phyloP scores from a whole-genome alignment of 1,139 yeast genomes.

The Taiozyma sp. region DNA sequence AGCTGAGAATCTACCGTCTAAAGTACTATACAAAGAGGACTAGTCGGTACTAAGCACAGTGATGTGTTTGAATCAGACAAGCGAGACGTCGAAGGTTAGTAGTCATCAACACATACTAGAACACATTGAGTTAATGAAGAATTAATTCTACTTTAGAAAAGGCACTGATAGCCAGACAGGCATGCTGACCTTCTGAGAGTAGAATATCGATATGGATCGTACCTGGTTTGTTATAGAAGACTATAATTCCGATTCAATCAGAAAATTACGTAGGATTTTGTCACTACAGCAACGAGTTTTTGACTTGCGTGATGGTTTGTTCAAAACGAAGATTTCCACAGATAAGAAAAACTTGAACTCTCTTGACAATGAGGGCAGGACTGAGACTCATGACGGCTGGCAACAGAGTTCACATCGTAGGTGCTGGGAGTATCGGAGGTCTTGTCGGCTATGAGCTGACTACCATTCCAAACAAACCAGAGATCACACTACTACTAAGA shows the following conservation, averaged over 20 bases:
- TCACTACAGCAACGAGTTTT: not conserved
- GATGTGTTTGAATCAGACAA: too few species aligned
- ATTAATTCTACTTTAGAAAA: too few species aligned
- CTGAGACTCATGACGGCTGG: not conserved
- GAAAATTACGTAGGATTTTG: not conserved
- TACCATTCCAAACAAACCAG: conserved; percentile 12
- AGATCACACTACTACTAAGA: conserved; percentile 19
- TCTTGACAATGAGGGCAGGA: not conserved
- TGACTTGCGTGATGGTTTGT: not conserved
- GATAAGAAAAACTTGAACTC: not conserved
- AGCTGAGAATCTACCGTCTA: too few species aligned
- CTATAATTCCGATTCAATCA: not conserved
- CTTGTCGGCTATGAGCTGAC: conserved; percentile 21
- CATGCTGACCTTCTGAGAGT: too few species aligned
- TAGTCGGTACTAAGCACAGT: too few species aligned
- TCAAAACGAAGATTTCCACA: not conserved
- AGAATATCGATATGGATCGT: too few species aligned
- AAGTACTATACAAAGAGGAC: too few species aligned
- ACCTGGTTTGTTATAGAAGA: too few species aligned
- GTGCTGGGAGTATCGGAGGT: conserved; percentile 24
- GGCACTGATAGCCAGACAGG: too few species aligned
- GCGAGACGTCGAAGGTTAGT: too few species aligned
- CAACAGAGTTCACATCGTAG: conserved; percentile 17
- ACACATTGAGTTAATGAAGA: too few species aligned
- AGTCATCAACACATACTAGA: too few species aligned